A percentile compares a stretch with the other conserved stretches of the same genome.
phyloP scores from a whole-genome alignment of 192 early-diverging fungal genomes.

The Chytriomyces hyalinus region DNA sequence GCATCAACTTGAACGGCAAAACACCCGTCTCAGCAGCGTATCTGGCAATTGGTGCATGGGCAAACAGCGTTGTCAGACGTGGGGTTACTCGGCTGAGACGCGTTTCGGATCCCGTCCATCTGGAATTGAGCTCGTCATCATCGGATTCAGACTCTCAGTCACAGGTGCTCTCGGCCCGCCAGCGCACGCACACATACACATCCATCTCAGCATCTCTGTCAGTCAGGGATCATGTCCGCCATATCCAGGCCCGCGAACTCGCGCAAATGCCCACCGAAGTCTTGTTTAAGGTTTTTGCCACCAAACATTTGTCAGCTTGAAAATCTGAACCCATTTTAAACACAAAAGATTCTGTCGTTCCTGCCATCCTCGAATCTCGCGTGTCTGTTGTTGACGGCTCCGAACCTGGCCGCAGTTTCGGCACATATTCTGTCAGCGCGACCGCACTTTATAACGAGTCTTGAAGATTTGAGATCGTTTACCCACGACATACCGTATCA shows the following conservation, averaged over 20 bases:
- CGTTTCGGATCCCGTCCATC: not conserved
- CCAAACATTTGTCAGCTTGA: not conserved
- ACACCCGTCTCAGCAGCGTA: conserved; percentile 38
- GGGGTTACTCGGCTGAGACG: not conserved
- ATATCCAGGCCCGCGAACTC: not conserved
- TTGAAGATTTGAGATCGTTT: conserved; percentile 25
- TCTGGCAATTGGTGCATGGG: conserved; percentile 29
- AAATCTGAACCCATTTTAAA: not conserved
- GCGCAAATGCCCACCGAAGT: conserved; percentile 19
- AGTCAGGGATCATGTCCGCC: not conserved
- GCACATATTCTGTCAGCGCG: not conserved
- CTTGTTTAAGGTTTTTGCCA: not conserved
- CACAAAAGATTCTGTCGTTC: conserved; percentile 6
- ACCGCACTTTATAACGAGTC: conserved; percentile 11
- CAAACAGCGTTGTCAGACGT: conserved; percentile 2
- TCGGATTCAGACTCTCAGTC: not conserved
- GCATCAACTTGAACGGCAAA: too few relatives aligned
- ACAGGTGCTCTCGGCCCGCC: not conserved
- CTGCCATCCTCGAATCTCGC: conserved; percentile 9
- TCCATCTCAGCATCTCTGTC: not conserved
- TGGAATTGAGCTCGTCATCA: not conserved
- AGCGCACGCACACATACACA: not conserved
- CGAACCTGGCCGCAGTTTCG: conserved; percentile 10
- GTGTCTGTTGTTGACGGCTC: not conserved
- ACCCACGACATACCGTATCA: conserved; percentile 25